These are phyloP conservation scores for Fusarium paranaense DNA, from an alignment of 2,329 filamentous ascomycete species.

Conservation along the genomic window DNA sequence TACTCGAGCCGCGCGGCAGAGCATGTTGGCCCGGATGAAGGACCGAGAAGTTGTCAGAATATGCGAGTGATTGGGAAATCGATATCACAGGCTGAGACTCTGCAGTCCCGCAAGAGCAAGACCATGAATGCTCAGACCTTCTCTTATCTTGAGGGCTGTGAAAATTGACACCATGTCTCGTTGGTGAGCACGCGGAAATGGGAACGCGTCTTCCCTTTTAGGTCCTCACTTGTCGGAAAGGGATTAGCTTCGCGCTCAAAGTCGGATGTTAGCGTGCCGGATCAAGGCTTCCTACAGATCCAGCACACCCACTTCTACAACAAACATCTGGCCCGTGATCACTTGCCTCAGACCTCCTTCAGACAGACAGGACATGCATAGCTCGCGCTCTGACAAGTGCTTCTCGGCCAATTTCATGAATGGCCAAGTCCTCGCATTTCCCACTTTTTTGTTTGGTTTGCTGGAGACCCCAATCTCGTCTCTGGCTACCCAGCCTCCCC, in stretches of 20 bases:
- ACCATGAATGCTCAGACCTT: background rate
- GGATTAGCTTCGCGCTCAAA: background rate
- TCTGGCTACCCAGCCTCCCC: background rate
- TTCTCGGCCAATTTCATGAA: slow-evolving; percentile 5
- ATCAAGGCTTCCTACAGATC: background rate
- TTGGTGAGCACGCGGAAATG: background rate
- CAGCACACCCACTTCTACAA: slow-evolving; percentile 2
- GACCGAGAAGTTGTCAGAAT: background rate
- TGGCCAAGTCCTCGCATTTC: slow-evolving; percentile 2
- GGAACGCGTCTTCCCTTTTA: background rate
- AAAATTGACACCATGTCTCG: background rate
- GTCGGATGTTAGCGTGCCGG: background rate
- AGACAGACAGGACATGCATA: background rate
- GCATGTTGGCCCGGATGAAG: background rate
- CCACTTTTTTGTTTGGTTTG: slow-evolving; percentile 20
- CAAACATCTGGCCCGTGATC: slow-evolving; percentile 23
- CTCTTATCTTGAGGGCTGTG: background rate
- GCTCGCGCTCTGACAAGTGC: slow-evolving; percentile 1
- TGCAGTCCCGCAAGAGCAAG: background rate
- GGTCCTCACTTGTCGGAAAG: background rate
- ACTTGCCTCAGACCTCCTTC: slow-evolving; percentile 8
- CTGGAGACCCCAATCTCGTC: slow-evolving; percentile 10
- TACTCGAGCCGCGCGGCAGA: slow-evolving; percentile 18
- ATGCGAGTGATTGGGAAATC: slow-evolving; percentile 1
- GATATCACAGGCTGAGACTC: background rate